phyloP scores from a whole-genome alignment of 148 eudicot genomes.

The Chenopodium formosanum region DNA sequence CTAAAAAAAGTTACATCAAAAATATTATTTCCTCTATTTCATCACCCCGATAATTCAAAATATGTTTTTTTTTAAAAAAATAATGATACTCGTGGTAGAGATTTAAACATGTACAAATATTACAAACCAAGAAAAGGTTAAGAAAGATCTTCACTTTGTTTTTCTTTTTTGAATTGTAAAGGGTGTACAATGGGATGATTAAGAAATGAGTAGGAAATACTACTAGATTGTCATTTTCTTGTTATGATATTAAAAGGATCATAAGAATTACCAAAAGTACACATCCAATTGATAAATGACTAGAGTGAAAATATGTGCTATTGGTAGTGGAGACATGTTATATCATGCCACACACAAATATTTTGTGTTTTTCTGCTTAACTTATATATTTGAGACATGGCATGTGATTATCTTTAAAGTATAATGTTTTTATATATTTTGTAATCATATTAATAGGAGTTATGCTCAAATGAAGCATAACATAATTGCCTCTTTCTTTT shows the following conservation, averaged over 20 bases:
- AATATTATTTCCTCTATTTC: too few relatives aligned
- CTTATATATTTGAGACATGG: conserved; percentile 23
- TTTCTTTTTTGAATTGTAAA: background rate
- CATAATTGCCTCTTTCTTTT: background rate
- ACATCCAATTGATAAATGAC: conserved; percentile 5
- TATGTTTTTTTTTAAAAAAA: too few relatives aligned
- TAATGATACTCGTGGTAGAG: background rate
- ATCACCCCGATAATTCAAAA: background rate
- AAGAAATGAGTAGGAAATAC: conserved; percentile 1
- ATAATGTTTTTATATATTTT: conserved; percentile 23
- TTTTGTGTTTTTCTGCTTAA: conserved; percentile 31
- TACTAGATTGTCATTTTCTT: conserved; percentile 15
- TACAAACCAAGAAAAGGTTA: background rate
- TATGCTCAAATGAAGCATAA: conserved; percentile 4
- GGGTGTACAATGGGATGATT: background rate
- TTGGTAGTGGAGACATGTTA: conserved; percentile 31
- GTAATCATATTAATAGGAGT: conserved; percentile 22
- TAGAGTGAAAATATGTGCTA: conserved; percentile 10
- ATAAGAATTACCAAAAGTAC: conserved; percentile 4
- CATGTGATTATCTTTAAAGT: conserved; percentile 27
- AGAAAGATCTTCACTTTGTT: conserved; percentile 12
- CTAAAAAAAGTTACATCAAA: too few relatives aligned
- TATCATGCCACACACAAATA: conserved; percentile 10
- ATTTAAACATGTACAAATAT: background rate
- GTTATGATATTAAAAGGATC: background rate